Evolutionary conservation across 2,329 filamentous ascomycete species (phyloP).

Genomic region (Aspergillus thermomutatus): DNA sequence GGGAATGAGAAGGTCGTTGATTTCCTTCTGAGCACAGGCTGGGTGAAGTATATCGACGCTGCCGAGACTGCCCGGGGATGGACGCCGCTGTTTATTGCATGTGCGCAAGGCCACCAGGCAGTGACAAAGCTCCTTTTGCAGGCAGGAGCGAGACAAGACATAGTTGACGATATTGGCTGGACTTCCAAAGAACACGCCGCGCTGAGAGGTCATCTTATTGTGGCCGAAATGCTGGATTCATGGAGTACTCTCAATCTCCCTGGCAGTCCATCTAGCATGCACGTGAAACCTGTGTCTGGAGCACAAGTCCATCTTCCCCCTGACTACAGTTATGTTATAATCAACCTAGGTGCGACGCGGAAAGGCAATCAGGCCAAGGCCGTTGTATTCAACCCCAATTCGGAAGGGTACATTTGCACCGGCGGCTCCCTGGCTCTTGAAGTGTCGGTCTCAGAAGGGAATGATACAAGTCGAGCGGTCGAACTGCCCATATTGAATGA

Average conservation of each 20-base stretch:
- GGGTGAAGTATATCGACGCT: conserved; percentile 10
- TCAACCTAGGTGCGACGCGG: conserved; percentile 9
- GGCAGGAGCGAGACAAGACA: conserved; percentile 19
- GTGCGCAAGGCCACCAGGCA: conserved; percentile 22
- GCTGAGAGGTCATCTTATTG: conserved; percentile 30
- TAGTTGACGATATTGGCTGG: conserved; percentile 30
- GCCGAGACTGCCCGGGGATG: conserved; percentile 23
- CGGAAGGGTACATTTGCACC: neutral
- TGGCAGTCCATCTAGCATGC: conserved; percentile 1
- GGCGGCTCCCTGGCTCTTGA: neutral
- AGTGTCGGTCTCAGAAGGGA: conserved; percentile 5
- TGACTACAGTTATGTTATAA: neutral
- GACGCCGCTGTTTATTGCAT: conserved; percentile 34
- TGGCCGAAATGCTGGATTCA: conserved; percentile 19
- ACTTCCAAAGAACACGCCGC: conserved; percentile 34
- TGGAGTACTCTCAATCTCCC: neutral
- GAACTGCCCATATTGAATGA: conserved; percentile 7
- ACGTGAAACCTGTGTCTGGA: neutral
- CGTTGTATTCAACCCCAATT: neutral
- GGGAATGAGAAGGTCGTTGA: conserved; percentile 6
- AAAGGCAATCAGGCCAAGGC: conserved; percentile 4
- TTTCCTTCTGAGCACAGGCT: neutral
- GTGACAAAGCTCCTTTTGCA: conserved; percentile 26
- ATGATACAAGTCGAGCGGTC: neutral
- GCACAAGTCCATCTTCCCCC: neutral